Evolutionary conservation across 2,329 filamentous ascomycete species (phyloP), one percentile per base, ranked within the genome.

Genomic region (Pseudodiploospora longispora): DNA sequence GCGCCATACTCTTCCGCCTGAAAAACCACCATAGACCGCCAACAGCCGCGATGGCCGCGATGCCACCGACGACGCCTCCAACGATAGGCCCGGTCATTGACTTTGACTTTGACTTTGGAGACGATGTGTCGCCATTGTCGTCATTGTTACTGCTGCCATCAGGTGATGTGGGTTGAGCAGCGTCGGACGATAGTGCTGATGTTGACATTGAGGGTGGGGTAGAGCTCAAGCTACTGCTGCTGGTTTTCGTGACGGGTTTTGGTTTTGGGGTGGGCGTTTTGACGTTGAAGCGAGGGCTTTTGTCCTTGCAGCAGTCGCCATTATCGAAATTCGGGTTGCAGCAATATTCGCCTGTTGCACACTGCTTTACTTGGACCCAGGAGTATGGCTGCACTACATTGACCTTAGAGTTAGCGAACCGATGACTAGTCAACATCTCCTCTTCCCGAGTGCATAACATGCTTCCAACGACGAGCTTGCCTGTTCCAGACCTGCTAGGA

Each of bases 341-440:
- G 44, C 44, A 47, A 29, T 47, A 47, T 34, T 44, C 3, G 3
- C 37, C 36, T 19, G 40, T 29, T 7, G 19, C 36, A 12, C 44
- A 46, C 36, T 36, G 35, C 27, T 43, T 46, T 19, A 46, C 40
- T 29, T 35, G 40, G 7, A 43, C n/a, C 40, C 36, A 39, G 4
- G 34, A 38, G 35, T 44, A 9, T 8, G 31, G 28, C 30, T 19
- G 33, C 7, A 36, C 42, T 44, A 30, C 5, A 19, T 19, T 19
- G 19, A 19, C 3, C 19, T 19, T 19, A 3, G 19, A 19, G 19
- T 19, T 19, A 19, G 19, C 19, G 28, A 2, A 4, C 19, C 28
- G 29, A 9, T 3, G 30, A 39, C 8, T 19, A 37, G 9, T 10
- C 35, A 27, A 28, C 19, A 10, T 27, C 36, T 30, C 27, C 30